phyloP scores from a whole-genome alignment of 83 land plant species.

The Diphasiastrum complanatum region DNA sequence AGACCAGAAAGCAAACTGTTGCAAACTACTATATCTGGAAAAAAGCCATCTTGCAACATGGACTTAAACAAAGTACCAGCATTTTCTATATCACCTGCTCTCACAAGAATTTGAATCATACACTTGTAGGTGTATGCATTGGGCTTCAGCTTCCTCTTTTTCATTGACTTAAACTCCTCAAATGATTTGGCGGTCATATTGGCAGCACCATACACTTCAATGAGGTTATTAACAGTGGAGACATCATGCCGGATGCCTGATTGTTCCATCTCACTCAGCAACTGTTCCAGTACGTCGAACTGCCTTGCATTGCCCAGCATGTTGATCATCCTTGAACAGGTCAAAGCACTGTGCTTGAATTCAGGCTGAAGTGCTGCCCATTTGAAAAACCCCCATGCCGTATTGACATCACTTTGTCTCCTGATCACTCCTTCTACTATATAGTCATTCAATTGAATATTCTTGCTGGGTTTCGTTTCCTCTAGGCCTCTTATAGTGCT shows the following conservation, averaged over 20 bases:
- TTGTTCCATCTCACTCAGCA: background rate
- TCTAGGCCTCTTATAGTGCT: background rate
- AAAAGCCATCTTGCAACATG: slow-evolving; percentile 7
- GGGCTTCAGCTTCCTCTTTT: background rate
- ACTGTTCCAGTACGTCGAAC: background rate
- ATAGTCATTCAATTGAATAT: background rate
- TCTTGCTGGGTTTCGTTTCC: background rate
- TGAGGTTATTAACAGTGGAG: background rate
- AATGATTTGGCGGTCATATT: background rate
- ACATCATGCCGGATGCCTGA: background rate
- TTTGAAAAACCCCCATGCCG: background rate
- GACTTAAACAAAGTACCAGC: slow-evolving; percentile 10
- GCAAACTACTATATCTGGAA: slow-evolving; percentile 17
- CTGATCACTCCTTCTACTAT: background rate
- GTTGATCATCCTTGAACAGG: background rate
- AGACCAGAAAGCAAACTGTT: slow-evolving; percentile 11
- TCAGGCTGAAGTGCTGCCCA: slow-evolving; percentile 4
- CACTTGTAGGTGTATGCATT: slow-evolving; percentile 4
- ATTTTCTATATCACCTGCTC: slow-evolving; percentile 8
- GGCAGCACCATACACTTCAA: background rate
- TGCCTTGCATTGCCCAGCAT: background rate
- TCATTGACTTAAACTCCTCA: background rate
- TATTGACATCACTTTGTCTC: background rate
- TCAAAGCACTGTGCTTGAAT: background rate
- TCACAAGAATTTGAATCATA: slow-evolving; percentile 11